Evolutionary conservation across 2,329 filamentous ascomycete genomes (phyloP).

Genomic region (Penicillium paneum): DNA sequence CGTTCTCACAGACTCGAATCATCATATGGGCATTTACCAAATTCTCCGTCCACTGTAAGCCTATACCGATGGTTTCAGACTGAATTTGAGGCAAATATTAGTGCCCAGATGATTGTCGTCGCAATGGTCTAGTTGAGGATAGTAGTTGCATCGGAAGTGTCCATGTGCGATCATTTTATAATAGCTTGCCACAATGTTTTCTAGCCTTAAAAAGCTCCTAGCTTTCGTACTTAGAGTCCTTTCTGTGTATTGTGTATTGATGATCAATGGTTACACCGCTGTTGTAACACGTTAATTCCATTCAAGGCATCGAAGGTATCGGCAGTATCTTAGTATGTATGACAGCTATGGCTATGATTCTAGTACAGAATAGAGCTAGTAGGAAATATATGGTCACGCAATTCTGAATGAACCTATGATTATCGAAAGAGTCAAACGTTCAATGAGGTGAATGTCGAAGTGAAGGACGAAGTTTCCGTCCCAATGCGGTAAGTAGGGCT

Average conservation of each 20-base stretch:
- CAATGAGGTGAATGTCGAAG: not conserved
- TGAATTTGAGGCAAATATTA: not conserved
- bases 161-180: not conserved
- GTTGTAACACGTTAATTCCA: not conserved
- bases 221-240: not conserved
- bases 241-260: not conserved
- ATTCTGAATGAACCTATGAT: not conserved
- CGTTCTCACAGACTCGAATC: not conserved
- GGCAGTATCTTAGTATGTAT: not conserved
- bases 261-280: not conserved
- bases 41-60: not conserved
- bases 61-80: not conserved
- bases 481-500: slow-evolving; percentile 27
- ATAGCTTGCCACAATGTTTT: not conserved
- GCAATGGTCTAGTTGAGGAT: not conserved
- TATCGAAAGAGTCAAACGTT: not conserved
- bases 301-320: not conserved
- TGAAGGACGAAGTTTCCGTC: slow-evolving; percentile 2
- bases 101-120: not conserved
- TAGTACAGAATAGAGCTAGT: too few species aligned
- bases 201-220: not conserved
- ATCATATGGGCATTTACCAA: not conserved
- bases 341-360: too few species aligned
- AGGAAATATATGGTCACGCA: too few species aligned
- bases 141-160: not conserved